Percentiles rank a stretch among this genome's conserved stretches.
Conservation (phyloP, 805 yeast species). For the Saturnispora sanitii region DNA sequence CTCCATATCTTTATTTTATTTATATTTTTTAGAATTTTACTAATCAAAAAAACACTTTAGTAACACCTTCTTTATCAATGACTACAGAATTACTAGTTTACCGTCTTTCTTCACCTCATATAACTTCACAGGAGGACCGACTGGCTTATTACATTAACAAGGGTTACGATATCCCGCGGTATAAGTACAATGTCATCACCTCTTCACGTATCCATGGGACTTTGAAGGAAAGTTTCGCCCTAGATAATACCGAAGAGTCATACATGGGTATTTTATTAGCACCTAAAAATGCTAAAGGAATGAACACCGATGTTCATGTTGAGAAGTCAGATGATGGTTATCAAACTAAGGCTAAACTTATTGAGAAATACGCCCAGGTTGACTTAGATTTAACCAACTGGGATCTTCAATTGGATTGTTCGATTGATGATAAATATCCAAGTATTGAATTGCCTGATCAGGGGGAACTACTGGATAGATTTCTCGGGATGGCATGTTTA, state of each 20-base stretch:
- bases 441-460: conserved; percentile 20
- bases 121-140: conserved; percentile 13
- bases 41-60: too few relatives aligned
- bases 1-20: too few relatives aligned
- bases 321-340: conserved; percentile 15
- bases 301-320: conserved; percentile 13
- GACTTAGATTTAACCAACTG: conserved; percentile 15
- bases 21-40: too few relatives aligned
- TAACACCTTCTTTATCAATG: too few relatives aligned
- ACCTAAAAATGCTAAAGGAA: conserved; percentile 3
- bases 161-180: conserved; percentile 40
- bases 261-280: neutral
- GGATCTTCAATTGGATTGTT: neutral
- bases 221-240: conserved; percentile 20
- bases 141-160: conserved; percentile 33
- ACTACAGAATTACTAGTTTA: conserved; percentile 6
- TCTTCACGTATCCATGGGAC: conserved; percentile 32
- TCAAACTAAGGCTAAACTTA: conserved; percentile 15
- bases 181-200: conserved; percentile 32
- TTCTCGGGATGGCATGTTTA: conserved; percentile 29
- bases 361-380: conserved; percentile 11
- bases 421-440: neutral
- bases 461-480: conserved; percentile 17
- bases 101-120: conserved; percentile 4
- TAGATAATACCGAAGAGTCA: conserved; percentile 1